phyloP scores from a whole-genome alignment of 106 monocot species.

The Allium cepa region DNA sequence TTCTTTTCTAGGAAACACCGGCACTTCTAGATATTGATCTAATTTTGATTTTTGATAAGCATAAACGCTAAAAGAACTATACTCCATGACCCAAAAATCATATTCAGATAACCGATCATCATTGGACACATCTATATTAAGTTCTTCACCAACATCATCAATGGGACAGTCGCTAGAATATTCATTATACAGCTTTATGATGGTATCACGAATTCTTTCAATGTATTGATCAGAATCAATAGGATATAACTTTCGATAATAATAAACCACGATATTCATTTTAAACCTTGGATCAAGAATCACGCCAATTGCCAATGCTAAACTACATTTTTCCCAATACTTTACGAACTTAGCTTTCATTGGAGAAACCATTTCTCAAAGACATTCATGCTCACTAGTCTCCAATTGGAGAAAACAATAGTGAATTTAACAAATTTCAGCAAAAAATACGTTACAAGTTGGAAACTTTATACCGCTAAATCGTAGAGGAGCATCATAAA shows the following conservation, averaged over 20 bases:
- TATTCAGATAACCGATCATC: neutral
- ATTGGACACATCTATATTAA: too few relatives aligned
- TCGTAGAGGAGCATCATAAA: neutral
- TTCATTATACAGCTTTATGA: neutral
- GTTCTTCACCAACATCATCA: too few relatives aligned
- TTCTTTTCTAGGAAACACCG: neutral
- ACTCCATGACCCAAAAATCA: neutral
- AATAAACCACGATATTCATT: neutral
- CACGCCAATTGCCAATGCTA: neutral
- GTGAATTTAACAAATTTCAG: neutral
- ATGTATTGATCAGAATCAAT: neutral
- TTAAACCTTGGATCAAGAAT: neutral
- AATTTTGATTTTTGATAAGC: neutral
- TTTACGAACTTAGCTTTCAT: neutral
- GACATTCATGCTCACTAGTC: neutral
- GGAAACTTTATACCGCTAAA: neutral
- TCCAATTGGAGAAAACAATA: neutral
- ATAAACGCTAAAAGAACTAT: neutral
- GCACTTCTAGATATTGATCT: neutral
- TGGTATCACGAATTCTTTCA: neutral
- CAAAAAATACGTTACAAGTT: neutral
- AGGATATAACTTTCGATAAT: neutral
- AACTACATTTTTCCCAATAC: conserved; percentile 3
- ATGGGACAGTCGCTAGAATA: too few relatives aligned
- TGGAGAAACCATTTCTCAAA: neutral